Evolutionary conservation across 2,329 filamentous ascomycete genomes (phyloP).

Genomic region (Aureobasidium sp.): DNA sequence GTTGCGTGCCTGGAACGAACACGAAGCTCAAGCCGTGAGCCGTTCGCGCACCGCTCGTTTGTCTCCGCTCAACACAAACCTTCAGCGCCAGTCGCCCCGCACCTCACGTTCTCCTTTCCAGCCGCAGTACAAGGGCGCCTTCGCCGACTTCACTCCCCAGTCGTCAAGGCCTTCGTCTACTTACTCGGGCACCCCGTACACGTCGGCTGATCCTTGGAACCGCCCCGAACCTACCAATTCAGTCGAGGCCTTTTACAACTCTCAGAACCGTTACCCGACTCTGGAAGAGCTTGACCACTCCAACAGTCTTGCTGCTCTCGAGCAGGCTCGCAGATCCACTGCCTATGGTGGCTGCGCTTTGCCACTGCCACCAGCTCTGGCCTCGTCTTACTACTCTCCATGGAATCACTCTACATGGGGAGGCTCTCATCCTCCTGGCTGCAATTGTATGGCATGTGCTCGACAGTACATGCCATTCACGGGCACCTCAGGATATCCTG

Average conservation of each 20-base stretch:
- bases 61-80: constrained; percentile 58
- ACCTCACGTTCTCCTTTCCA: constrained; percentile 38
- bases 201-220: constrained; percentile 29
- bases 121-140: constrained; percentile 26
- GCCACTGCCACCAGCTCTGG: constrained; percentile 18
- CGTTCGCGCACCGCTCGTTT: constrained; percentile 36
- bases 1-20: constrained; percentile 60
- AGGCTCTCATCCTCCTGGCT: constrained; percentile 29
- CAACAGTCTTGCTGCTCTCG: constrained; percentile 27
- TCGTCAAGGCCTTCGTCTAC: constrained; percentile 26
- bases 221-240: constrained; percentile 20
- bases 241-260: constrained; percentile 30
- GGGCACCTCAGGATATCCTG: constrained; percentile 27
- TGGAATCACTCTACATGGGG: constrained; percentile 32
- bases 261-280: constrained; percentile 27
- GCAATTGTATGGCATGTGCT: constrained; percentile 29
- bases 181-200: constrained; percentile 28
- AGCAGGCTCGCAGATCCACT: constrained; percentile 27
- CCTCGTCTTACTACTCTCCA: constrained; percentile 24
- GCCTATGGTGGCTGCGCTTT: constrained; percentile 25
- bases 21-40: constrained; percentile 46
- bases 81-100: constrained; percentile 47
- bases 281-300: constrained; percentile 29
- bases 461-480: constrained; percentile 30
- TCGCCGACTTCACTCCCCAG: constrained; percentile 23